These are phyloP conservation scores for Epichloe gansuensis DNA, from an alignment of 2,329 filamentous ascomycete species.

Conservation along the genomic window DNA sequence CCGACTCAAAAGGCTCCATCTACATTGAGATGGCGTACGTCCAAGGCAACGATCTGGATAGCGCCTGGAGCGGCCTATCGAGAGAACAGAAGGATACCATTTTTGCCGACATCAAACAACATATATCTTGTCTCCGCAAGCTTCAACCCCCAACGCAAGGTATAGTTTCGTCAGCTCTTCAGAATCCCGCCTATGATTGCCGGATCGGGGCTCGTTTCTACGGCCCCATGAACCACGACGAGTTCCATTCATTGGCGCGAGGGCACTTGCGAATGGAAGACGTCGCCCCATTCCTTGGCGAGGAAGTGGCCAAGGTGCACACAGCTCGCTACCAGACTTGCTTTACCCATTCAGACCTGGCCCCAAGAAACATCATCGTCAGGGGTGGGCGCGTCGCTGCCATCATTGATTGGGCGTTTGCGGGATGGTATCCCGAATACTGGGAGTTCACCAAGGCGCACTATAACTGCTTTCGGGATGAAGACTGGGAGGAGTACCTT, in stretches of 20 bases:
- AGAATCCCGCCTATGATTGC: conserved; percentile 12
- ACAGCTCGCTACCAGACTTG: conserved; percentile 10
- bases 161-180: conserved; percentile 14
- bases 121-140: conserved; percentile 12
- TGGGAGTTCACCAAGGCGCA: conserved; percentile 18
- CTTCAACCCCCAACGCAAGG: conserved; percentile 13
- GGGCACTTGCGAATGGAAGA: conserved; percentile 12
- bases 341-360: conserved; percentile 17
- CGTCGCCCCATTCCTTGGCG: conserved; percentile 11
- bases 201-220: conserved; percentile 15
- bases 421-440: conserved; percentile 24
- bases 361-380: conserved; percentile 17
- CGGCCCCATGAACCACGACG: conserved; percentile 13
- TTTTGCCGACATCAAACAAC: conserved; percentile 12
- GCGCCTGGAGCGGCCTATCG: conserved; percentile 12
- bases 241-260: conserved; percentile 16
- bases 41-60: conserved; percentile 9
- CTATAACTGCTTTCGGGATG: conserved; percentile 9
- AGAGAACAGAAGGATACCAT: conserved; percentile 10
- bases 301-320: conserved; percentile 14
- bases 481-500: conserved; percentile 13
- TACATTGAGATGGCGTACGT: conserved; percentile 18
- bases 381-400: conserved; percentile 13
- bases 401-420: conserved; percentile 20
- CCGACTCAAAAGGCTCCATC: conserved; percentile 4